Base-by-base conservation (phyloP, 441 rosid species). In the Erodium moschatum region DNA sequence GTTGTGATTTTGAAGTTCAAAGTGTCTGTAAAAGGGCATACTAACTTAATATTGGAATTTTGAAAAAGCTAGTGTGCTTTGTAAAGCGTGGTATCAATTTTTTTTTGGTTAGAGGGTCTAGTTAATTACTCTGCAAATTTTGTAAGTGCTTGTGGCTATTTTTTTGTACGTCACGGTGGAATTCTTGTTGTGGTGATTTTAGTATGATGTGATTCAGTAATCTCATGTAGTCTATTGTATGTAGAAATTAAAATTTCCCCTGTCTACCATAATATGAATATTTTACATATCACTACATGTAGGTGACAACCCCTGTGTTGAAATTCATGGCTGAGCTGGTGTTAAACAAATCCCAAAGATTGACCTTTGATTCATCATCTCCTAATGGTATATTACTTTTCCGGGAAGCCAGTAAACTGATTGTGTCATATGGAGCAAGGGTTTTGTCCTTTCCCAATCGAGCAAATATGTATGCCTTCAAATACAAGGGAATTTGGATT, bases 361-460 rank as follows among this genome's bases (percentile, higher is more conserved):
- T 92, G 76, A 85, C 92, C 63, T 96, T 96, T 80, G 99, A 92
- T 76, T 85, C 97, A 8, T 92, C 97, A 69, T 96, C 99, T 69
- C 96, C 98, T 71, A 92, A 96, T 77, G 99, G 99, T 79, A 92
- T 96, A 82, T 96, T 96, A 70, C 99, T 96, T 73, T 96, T 96
- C 83, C 96, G 99, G 40, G 99, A 96, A 86, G 96, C 88, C 83
- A 96, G 99, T 83, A 96, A 96, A 82, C 65, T 96, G 72, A 87
- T 92, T 76, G 97, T 96, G 65, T 88, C 92, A 74, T 96, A 96
- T 76, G 99, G 99, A 75, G 80, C 96, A 73, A 87, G 99, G 81
- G 86, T 96, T 74, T 82, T 92, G 78, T 76, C 97, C 76, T 91
- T 92, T 76, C 99, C 98, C 72, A 92, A 86, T 85, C 91, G 76